These are phyloP conservation scores for Eryngium alpinum DNA, from an alignment of 140 eudicot species.

Conservation along the genomic window DNA sequence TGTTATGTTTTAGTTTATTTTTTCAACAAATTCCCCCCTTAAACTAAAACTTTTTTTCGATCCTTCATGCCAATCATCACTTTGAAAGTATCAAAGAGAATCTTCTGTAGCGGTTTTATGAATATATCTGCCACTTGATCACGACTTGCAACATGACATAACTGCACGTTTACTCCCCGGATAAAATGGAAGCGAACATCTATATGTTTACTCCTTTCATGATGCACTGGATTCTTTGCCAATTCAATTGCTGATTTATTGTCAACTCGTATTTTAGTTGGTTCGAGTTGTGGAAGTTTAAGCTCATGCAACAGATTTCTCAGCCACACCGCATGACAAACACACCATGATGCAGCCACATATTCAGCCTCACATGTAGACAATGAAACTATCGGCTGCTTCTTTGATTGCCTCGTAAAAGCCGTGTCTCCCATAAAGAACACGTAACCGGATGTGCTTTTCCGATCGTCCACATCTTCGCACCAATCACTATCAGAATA, in stretches of 20 bases:
- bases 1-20: neutral
- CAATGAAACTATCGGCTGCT: neutral
- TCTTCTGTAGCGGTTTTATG: neutral
- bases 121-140: neutral
- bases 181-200: neutral
- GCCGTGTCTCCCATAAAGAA: neutral
- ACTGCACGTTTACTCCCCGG: neutral
- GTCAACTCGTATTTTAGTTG: neutral
- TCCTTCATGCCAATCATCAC: constrained; percentile 2
- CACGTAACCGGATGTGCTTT: neutral
- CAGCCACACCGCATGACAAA: constrained; percentile 7
- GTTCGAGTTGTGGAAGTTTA: neutral
- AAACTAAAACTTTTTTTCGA: neutral
- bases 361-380: neutral
- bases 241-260: neutral
- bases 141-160: neutral
- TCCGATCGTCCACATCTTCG: neutral
- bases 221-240: neutral
- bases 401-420: constrained; percentile 1
- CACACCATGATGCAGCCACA: constrained; percentile 2
- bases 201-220: neutral
- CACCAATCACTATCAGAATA: constrained; percentile 5
- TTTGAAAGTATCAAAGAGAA: neutral
- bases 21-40: neutral
- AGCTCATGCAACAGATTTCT: neutral